These are phyloP conservation scores for Fonsecaea erecta DNA, from an alignment of 2,329 filamentous ascomycete genomes.

Conservation along the genomic window DNA sequence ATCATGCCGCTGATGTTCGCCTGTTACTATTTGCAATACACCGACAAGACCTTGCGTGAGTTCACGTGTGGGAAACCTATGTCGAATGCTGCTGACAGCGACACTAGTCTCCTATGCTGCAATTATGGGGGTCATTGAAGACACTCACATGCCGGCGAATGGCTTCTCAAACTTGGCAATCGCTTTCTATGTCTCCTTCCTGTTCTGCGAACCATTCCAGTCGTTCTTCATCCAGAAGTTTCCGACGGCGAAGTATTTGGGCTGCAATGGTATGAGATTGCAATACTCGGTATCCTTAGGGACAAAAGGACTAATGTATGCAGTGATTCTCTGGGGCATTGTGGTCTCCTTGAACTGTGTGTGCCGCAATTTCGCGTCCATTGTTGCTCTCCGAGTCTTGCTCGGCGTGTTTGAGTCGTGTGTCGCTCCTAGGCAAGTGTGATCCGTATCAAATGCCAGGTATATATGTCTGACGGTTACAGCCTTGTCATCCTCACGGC, in stretches of 20 bases:
- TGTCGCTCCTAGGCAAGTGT: conserved; percentile 53
- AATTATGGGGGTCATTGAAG: conserved; percentile 64
- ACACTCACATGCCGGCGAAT: conserved; percentile 60
- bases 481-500: conserved; percentile 59
- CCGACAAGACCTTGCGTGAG: conserved; percentile 61
- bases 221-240: conserved; percentile 60
- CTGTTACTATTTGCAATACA: conserved; percentile 58
- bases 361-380: conserved; percentile 56
- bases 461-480: not conserved
- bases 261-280: conserved; percentile 43
- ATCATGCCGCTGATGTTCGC: conserved; percentile 59
- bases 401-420: conserved; percentile 61
- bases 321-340: conserved; percentile 51
- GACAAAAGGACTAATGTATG: not conserved
- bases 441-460: no score
- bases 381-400: conserved; percentile 57
- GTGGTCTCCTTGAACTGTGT: conserved; percentile 56
- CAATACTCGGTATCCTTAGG: not conserved
- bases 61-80: conserved; percentile 55
- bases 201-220: conserved; percentile 63
- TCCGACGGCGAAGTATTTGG: conserved; percentile 60
- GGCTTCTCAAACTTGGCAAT: conserved; percentile 65
- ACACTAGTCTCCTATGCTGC: conserved; percentile 55
- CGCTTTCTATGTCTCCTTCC: conserved; percentile 63
- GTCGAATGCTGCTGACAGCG: conserved; percentile 37